Evolutionary conservation across 306 rosid species (phyloP).

Genomic region (Trifolium pratense): DNA sequence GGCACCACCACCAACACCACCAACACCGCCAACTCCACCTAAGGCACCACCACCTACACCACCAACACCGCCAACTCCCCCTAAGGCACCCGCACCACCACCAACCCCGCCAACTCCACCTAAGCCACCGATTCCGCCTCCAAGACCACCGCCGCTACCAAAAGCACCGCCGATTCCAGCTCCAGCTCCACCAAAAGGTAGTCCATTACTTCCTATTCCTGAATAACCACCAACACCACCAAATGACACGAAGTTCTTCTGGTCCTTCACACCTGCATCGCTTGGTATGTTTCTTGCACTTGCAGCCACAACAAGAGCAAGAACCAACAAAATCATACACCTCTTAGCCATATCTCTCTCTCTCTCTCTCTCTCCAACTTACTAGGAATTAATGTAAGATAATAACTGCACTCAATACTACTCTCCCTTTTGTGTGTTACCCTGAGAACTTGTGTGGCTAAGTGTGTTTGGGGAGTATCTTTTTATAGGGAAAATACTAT

Average conservation of each 20-base stretch:
- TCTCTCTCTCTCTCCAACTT: conserved; percentile 25
- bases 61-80: conserved; percentile 44
- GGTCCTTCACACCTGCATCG: conserved; percentile 75
- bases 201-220: conserved; percentile 75
- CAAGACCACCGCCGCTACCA: conserved; percentile 45
- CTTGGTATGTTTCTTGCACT: conserved; percentile 62
- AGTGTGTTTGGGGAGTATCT: neutral
- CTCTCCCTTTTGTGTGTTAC: neutral
- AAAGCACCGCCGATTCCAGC: conserved; percentile 55
- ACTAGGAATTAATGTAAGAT: neutral
- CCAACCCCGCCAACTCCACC: conserved; percentile 51
- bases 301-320: conserved; percentile 51
- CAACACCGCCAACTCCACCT: conserved; percentile 30
- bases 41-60: conserved; percentile 47
- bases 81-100: conserved; percentile 42
- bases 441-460: conserved; percentile 1
- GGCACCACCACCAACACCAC: conserved; percentile 51
- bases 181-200: conserved; percentile 73
- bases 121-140: conserved; percentile 44
- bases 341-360: conserved; percentile 51
- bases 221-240: conserved; percentile 89
- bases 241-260: conserved; percentile 67
- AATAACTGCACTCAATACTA: neutral
- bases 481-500: conserved; percentile 34
- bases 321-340: conserved; percentile 46